These are phyloP conservation scores for Penicillium sp. DNA, from an alignment of 2,329 filamentous ascomycete genomes.

Conservation along the genomic window DNA sequence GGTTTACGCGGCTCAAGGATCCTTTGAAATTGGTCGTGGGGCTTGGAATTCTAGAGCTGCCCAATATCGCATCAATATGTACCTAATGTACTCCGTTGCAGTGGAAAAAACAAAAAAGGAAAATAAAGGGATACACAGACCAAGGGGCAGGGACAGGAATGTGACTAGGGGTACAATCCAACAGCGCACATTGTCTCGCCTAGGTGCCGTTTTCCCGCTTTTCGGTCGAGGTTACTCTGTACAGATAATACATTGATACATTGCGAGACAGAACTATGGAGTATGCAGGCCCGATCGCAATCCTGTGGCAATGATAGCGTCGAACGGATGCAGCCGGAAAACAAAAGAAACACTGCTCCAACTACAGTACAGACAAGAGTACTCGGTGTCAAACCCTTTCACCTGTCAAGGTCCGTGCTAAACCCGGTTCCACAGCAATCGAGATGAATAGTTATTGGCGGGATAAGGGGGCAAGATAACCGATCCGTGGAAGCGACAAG, in stretches of 20 bases:
- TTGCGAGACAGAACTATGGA: conserved; percentile 1
- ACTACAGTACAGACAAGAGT: conserved; percentile 1
- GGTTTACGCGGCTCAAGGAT: not conserved
- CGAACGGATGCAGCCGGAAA: not conserved
- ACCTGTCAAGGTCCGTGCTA: not conserved
- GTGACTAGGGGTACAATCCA: not conserved
- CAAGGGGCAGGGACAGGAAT: conserved; percentile 4
- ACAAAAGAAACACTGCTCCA: not conserved
- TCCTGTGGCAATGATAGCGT: not conserved
- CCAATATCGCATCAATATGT: not conserved
- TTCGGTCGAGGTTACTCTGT: not conserved
- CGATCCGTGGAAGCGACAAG: not conserved
- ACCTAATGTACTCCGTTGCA: no score
- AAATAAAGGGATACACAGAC: not conserved
- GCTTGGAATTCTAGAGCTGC: not conserved
- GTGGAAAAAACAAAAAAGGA: not conserved
- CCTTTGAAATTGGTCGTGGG: not conserved
- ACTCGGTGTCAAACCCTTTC: not conserved
- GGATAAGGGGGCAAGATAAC: not conserved
- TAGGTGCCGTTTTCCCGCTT: not conserved
- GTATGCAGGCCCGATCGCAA: conserved; percentile 7
- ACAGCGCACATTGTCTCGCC: not conserved
- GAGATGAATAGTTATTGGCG: not conserved
- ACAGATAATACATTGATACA: not conserved
- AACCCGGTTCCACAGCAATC: not conserved